Evolutionary conservation across 192 early-diverging fungal genomes (phyloP).

Genomic region (Podochytrium sp.): DNA sequence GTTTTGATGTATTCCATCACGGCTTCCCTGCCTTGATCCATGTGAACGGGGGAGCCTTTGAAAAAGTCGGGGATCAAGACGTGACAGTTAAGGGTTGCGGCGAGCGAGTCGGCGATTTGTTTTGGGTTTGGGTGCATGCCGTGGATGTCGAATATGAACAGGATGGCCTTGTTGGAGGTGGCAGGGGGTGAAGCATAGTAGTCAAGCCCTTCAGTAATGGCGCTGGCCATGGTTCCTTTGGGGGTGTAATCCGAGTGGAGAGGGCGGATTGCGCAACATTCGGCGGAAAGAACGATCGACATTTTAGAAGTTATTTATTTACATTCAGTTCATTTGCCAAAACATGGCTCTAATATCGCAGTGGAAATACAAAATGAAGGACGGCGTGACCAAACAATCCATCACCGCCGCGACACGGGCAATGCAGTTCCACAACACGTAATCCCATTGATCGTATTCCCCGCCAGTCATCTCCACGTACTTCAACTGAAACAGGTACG

Average conservation of each 20-base stretch:
- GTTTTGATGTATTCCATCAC: not conserved
- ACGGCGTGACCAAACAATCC: not conserved
- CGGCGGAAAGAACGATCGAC: not conserved
- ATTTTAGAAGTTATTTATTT: no score
- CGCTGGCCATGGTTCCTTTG: not conserved
- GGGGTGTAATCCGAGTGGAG: not conserved
- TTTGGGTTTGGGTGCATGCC: constrained; percentile 13
- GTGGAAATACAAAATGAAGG: not conserved
- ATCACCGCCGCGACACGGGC: not conserved
- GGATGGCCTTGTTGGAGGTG: not conserved
- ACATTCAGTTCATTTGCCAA: no score
- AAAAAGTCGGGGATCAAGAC: constrained; percentile 5
- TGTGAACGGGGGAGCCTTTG: not conserved
- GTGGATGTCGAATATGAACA: not conserved
- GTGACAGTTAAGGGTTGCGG: not conserved
- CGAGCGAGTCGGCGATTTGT: not conserved
- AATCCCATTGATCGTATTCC: not conserved
- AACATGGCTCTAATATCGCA: not conserved
- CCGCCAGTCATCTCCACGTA: not conserved
- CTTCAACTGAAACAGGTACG: not conserved
- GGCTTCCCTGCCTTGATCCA: not conserved
- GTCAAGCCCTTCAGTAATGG: not conserved
- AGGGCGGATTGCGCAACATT: not conserved
- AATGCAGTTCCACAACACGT: not conserved
- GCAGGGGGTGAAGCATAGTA: not conserved